Evolutionary conservation across 2,329 filamentous ascomycete genomes (phyloP), one percentile per base, ranked within the genome.

Genomic region (Penicillium capsulatum): DNA sequence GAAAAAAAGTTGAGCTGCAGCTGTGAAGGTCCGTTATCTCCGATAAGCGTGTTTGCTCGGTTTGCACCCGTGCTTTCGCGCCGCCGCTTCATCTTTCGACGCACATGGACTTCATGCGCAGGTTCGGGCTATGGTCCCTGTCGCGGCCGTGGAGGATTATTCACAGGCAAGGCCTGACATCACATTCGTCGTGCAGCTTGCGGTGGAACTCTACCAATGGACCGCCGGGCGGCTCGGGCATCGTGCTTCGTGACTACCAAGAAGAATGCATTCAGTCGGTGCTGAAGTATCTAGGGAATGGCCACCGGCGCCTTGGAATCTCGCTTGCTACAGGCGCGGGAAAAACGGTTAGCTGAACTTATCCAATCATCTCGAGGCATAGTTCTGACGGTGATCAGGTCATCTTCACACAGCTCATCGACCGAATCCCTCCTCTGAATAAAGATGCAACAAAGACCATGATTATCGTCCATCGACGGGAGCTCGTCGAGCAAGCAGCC

Each of bases 401-500:
- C 59, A 90, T 98, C 54, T 98, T 98, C 69, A 97, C 91, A 9
- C 89, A 95, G 61, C 76, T 98, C 31, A 94, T 98, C 47, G 81
- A 86, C 55, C 83, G 86, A 42, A 73, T 97, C 35, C 64, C 71
- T 36, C 66, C 81, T 4, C 72, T 70, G 8, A 69, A 72, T 36
- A 61, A 74, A 19, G 60, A 68, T 44, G 83, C 83, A 15, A 79
- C 79, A 1, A 87, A 88, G 60, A 94, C 91, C 0, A 75, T 98
- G 42, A 94, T 98, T 48, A 73, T 98, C 30, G 92, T 89, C 11
- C 92, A 98, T 65, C 82, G 92, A 17, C 81, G 87, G 34, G 92
- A 98, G 67, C 79, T 98, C 2, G 89, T 97, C 17, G 88, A 97
- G 60, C 92, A 98, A 68, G 92, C 92, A 3, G 88, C 87, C 7